phyloP scores from a whole-genome alignment of 1,139 yeast species.

The Debaryomyces nepalensis region DNA sequence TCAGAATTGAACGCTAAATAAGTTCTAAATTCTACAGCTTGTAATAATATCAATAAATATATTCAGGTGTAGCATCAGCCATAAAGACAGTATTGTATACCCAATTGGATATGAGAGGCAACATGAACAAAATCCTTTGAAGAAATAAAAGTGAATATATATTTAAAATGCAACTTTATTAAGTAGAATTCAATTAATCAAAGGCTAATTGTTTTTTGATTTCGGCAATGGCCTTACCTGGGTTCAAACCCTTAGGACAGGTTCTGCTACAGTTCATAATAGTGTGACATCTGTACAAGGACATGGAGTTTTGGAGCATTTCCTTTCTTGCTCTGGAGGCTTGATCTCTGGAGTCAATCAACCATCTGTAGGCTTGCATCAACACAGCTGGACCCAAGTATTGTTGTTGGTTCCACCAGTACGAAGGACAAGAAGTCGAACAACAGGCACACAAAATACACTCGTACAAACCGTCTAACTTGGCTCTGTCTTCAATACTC shows the following conservation, averaged over 20 bases:
- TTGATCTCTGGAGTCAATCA: conserved; percentile 95
- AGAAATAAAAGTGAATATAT: conserved; percentile 10
- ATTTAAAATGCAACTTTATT: conserved; percentile 10
- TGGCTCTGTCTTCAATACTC: conserved; percentile 90
- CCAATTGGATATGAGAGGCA: neutral
- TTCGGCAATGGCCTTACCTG: conserved; percentile 97
- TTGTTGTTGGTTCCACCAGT: conserved; percentile 99
- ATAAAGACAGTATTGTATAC: neutral
- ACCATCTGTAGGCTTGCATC: conserved; percentile 99
- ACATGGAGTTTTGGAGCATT: conserved; percentile 95
- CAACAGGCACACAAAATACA: conserved; percentile 99
- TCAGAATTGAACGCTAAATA: no score
- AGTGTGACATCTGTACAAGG: conserved; percentile 97
- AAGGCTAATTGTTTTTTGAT: conserved; percentile 92
- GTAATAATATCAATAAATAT: conserved; percentile 2
- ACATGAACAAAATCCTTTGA: conserved; percentile 6
- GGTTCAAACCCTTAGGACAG: conserved; percentile 99
- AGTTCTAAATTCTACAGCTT: no score
- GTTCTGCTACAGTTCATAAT: conserved; percentile 98
- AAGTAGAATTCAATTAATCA: conserved; percentile 42
- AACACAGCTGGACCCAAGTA: conserved; percentile 98
- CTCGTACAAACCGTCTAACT: conserved; percentile 95
- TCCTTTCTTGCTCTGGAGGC: conserved; percentile 81
- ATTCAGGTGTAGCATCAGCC: conserved; percentile 2
- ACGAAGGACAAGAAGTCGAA: conserved; percentile 98